These are phyloP conservation scores for Paspalum vaginatum DNA, from an alignment of 176 grass and related monocot species.

Conservation along the genomic window DNA sequence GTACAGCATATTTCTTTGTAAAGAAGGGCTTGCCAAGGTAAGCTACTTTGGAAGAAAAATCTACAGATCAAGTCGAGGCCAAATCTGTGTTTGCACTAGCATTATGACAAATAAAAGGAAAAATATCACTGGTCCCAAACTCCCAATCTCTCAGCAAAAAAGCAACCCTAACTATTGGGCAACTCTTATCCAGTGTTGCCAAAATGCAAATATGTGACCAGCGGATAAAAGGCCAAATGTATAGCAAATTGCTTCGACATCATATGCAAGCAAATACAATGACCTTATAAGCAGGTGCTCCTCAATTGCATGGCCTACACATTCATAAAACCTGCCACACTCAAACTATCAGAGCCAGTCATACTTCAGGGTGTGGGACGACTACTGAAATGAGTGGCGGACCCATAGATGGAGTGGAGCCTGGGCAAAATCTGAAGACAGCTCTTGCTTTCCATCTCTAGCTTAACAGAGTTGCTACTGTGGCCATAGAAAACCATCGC, in stretches of 20 bases:
- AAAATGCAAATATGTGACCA: neutral
- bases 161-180: neutral
- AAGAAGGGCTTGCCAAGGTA: neutral
- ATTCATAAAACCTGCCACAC: neutral
- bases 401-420: too few species aligned
- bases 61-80: neutral
- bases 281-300: neutral
- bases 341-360: neutral
- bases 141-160: neutral
- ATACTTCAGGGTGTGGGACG: neutral
- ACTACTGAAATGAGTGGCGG: neutral
- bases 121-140: neutral
- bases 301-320: neutral
- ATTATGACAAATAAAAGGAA: neutral
- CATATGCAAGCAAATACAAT: neutral
- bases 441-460: too few species aligned
- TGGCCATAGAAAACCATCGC: too few species aligned
- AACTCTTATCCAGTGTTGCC: neutral
- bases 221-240: neutral
- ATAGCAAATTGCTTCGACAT: neutral
- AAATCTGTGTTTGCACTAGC: neutral
- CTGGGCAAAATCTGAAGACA: too few species aligned
- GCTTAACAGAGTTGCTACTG: too few species aligned
- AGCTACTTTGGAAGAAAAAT: conserved; percentile 14
- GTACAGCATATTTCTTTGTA: neutral